Evolutionary conservation across 495 filamentous ascomycete species (phyloP).

Genomic region (Delitschia confertaspora): DNA sequence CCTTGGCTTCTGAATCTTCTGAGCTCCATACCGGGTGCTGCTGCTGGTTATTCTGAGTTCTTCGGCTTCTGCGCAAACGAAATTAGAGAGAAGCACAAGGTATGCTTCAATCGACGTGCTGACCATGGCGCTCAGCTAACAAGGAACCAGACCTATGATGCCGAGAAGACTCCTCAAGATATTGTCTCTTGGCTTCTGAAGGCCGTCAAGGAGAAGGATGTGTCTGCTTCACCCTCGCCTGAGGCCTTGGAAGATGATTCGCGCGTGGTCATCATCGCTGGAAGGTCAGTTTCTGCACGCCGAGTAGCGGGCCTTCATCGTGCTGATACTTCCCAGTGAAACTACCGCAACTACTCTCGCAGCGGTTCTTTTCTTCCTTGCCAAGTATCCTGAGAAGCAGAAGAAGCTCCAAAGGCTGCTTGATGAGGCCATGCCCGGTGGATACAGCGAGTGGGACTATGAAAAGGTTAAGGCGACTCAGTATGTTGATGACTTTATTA

Average conservation of each 20-base stretch:
- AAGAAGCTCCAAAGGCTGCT: constrained; percentile 24
- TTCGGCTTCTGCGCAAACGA: constrained; percentile 7
- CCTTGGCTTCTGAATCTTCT: constrained; percentile 17
- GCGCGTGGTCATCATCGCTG: constrained; percentile 24
- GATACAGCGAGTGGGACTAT: constrained; percentile 11
- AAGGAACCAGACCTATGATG: constrained; percentile 8
- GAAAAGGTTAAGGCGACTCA: constrained; percentile 20
- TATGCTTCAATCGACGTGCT: constrained; percentile 7
- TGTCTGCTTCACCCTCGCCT: constrained; percentile 5
- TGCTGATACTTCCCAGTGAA: constrained; percentile 15
- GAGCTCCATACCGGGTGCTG: constrained; percentile 8
- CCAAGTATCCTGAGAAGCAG: constrained; percentile 12
- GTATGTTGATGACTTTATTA: constrained; percentile 44
- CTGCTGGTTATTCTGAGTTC: constrained; percentile 9
- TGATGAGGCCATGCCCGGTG: constrained; percentile 8
- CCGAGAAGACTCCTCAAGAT: constrained; percentile 11
- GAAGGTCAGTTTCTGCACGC: constrained; percentile 7
- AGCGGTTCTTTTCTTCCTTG: constrained; percentile 24
- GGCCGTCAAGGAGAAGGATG: constrained; percentile 13
- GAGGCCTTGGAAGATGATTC: constrained; percentile 18
- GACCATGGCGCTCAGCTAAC: neutral
- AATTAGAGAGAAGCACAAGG: constrained; percentile 11
- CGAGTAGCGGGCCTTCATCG: neutral
- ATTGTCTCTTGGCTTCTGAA: constrained; percentile 19
- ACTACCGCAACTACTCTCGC: constrained; percentile 27